Conservation (phyloP, 441 rosid species). For the Theobroma grandiflorum region DNA sequence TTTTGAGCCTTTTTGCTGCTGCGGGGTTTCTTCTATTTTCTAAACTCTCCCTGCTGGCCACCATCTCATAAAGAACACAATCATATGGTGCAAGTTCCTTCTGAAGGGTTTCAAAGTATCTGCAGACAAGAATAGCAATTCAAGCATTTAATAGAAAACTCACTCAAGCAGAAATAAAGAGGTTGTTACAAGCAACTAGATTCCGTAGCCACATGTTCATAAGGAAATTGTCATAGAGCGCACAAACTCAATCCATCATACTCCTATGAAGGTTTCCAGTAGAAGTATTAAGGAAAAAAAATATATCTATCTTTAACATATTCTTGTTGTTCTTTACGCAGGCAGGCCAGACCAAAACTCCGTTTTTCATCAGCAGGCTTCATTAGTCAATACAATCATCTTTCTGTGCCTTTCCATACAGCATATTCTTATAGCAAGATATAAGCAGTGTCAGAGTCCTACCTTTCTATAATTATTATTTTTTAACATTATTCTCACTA, state of each 20-base stretch:
- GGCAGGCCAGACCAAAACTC: not conserved
- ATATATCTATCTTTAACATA: not conserved
- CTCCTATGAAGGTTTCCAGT: not conserved
- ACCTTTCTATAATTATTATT: no score
- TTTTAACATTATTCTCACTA: not conserved
- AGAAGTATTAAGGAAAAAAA: not conserved
- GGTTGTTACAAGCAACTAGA: slow-evolving; percentile 1
- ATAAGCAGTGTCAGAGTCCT: not conserved
- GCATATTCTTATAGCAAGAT: not conserved
- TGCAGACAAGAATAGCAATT: slow-evolving; percentile 33
- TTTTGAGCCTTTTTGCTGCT: slow-evolving; percentile 57
- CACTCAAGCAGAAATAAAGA: not conserved
- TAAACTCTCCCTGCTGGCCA: slow-evolving; percentile 83
- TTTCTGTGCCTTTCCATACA: not conserved
- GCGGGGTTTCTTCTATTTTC: slow-evolving; percentile 61
- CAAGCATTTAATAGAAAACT: not conserved
- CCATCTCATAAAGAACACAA: slow-evolving; percentile 93
- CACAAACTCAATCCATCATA: not conserved
- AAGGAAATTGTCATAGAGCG: not conserved
- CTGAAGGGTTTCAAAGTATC: slow-evolving; percentile 84
- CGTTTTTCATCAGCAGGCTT: not conserved
- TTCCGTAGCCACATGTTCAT: not conserved
- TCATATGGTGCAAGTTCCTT: slow-evolving; percentile 85
- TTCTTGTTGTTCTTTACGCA: not conserved
- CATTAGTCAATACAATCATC: not conserved